Evolutionary conservation across 73 alveolate genomes (phyloP).

Genomic region (Effrenium voratum): DNA sequence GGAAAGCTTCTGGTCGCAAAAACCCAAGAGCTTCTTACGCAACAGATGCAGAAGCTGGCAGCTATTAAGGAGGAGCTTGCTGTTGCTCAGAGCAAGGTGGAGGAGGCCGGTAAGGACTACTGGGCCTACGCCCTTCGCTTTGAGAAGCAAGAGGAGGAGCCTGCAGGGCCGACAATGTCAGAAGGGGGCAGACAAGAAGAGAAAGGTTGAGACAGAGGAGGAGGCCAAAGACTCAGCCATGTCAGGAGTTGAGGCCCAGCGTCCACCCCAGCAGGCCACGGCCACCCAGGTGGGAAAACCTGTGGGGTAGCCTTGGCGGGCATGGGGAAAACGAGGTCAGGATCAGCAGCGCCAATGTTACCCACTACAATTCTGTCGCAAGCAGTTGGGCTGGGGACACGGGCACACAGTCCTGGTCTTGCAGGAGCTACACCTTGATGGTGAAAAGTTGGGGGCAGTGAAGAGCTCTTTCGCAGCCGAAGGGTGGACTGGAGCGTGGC

Average conservation of each 20-base stretch:
- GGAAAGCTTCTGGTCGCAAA: no score
- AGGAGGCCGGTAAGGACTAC: background rate
- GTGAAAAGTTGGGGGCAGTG: no score
- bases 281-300: background rate
- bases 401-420: background rate
- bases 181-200: background rate
- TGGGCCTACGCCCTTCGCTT: background rate
- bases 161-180: background rate
- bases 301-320: background rate
- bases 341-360: background rate
- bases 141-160: background rate
- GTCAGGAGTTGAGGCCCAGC: background rate
- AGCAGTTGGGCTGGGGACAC: conserved; percentile 46
- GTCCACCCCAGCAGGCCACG: background rate
- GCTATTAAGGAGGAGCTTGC: background rate
- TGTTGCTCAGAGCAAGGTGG: background rate
- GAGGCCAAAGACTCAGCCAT: background rate
- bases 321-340: background rate
- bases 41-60: background rate
- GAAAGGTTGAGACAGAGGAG: background rate
- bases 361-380: background rate
- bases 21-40: background rate
- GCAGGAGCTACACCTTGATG: background rate
- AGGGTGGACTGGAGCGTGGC: no score
- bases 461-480: no score